Conservation (phyloP, 2,329 filamentous ascomycete genomes). For the Phyllosticta ampelicida region DNA sequence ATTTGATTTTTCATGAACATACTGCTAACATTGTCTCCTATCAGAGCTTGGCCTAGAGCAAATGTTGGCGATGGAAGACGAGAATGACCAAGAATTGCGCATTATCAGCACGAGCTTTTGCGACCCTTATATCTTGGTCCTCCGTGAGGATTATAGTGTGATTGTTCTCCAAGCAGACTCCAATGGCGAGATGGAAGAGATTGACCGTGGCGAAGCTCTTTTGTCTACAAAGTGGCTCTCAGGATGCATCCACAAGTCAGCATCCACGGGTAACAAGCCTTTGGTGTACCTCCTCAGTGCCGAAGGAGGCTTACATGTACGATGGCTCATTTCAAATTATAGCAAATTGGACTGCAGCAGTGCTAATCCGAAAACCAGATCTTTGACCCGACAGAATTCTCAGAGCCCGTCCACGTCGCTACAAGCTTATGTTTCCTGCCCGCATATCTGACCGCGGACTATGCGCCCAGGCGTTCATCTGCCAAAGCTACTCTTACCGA, state of each 20-base stretch:
- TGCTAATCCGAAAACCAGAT: slow-evolving; percentile 41
- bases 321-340: slow-evolving; percentile 19
- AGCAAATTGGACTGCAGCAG: no score
- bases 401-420: slow-evolving; percentile 59
- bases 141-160: slow-evolving; percentile 74
- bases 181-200: slow-evolving; percentile 74
- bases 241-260: slow-evolving; percentile 71
- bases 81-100: slow-evolving; percentile 70
- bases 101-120: slow-evolving; percentile 73
- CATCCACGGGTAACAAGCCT: slow-evolving; percentile 40
- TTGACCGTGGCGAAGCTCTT: slow-evolving; percentile 52
- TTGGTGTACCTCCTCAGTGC: slow-evolving; percentile 68
- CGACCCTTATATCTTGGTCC: slow-evolving; percentile 74
- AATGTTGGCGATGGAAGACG: slow-evolving; percentile 86
- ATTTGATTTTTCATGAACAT: background rate
- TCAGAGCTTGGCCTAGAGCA: slow-evolving; percentile 76
- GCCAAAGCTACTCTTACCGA: slow-evolving; percentile 66
- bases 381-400: slow-evolving; percentile 64
- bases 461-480: slow-evolving; percentile 56
- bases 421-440: slow-evolving; percentile 71
- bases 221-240: slow-evolving; percentile 65
- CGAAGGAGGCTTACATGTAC: slow-evolving; percentile 63
- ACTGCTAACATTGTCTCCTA: background rate
- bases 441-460: slow-evolving; percentile 62
- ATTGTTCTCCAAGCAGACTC: slow-evolving; percentile 70